Conservation (phyloP, 225 moss, liverwort and hornwort species). For the Takakia lepidozioides region DNA sequence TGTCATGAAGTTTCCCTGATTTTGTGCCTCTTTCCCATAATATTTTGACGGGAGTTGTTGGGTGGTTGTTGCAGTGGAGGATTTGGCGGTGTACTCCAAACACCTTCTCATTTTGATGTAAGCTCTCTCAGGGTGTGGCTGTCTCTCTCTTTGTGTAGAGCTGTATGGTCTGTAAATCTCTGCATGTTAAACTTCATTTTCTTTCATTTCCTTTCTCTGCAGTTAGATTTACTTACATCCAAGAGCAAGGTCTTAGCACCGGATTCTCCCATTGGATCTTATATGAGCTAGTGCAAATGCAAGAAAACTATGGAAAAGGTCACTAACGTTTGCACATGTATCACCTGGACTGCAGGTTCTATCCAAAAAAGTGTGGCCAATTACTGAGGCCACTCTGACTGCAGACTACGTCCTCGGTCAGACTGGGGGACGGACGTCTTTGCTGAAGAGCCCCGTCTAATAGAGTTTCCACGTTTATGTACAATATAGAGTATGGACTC, state of each 20-base stretch:
- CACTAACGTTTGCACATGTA: too few relatives aligned
- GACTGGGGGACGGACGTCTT: constrained; percentile 9
- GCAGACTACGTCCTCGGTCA: constrained; percentile 30
- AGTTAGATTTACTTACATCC: not conserved
- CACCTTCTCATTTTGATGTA: constrained; percentile 23
- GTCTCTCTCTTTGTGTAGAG: too few relatives aligned
- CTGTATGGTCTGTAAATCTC: too few relatives aligned
- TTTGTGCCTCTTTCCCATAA: not conserved
- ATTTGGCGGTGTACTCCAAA: constrained; percentile 18
- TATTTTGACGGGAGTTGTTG: not conserved
- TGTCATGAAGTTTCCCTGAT: not conserved
- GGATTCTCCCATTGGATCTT: too few relatives aligned
- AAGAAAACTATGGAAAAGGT: too few relatives aligned
- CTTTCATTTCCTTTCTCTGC: not conserved
- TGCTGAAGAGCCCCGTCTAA: constrained; percentile 1
- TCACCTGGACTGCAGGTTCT: constrained; percentile 36
- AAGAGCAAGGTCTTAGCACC: too few relatives aligned
- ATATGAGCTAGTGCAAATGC: too few relatives aligned
- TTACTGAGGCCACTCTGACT: constrained; percentile 17
- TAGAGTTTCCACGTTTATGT: too few relatives aligned
- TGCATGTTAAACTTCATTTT: too few relatives aligned
- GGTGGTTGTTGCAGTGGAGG: too few relatives aligned
- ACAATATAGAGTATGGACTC: too few relatives aligned
- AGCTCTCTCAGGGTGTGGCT: not conserved
- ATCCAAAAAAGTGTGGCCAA: constrained; percentile 32